Base-by-base conservation (phyloP, 2,329 filamentous ascomycete species). In the Geoglossum cookeanum region DNA sequence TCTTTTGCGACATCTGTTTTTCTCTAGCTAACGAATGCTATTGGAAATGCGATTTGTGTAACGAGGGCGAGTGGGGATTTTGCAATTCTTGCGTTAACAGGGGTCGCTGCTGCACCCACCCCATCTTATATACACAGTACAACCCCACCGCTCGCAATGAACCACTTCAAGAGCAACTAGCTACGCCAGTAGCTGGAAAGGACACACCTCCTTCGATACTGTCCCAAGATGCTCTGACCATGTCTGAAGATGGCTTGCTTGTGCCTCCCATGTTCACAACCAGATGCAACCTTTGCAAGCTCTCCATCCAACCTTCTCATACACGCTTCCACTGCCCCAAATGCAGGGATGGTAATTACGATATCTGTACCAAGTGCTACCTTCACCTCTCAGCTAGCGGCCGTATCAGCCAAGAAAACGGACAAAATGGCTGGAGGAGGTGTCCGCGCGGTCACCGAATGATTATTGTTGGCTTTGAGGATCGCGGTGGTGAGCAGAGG, bases 51-150 rank as follows among this genome's bases (percentile, higher is more conserved):
- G 80, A 85, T 59, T 68, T 77, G 30, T 97, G 91, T 70, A 95
- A 95, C 64, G 82, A 92, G 60, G 91, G 88, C 4, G 90, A 94
- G 65, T 97, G 90, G 90, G 91, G 91, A 0, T 96, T 87, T 67
- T 97, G 91, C 70, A 88, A 90, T 63, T 72, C 77, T 59, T 97
- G 91, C 62, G 87, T 95, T 33, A 90, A 91, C 59, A 81, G 84
- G 67, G 89, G 87, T 15, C 77, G 77, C 59, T 85, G 82, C 59
- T 97, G 91, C 69, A 85, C 83, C 0, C 91, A 97, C 65, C 76
- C 85, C 5, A 74, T 97, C 0, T 73, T 94, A 0, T 87, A 90
- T n/a, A 49, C 45, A 55, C 37, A 30, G 32, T 55, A 32, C 11
- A 45, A n/a, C 15, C 32, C 22, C 11, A 42, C 51, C 13, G 48